phyloP scores from a whole-genome alignment of 768 basidiomycete genomes.

The Amanita rubescens region DNA sequence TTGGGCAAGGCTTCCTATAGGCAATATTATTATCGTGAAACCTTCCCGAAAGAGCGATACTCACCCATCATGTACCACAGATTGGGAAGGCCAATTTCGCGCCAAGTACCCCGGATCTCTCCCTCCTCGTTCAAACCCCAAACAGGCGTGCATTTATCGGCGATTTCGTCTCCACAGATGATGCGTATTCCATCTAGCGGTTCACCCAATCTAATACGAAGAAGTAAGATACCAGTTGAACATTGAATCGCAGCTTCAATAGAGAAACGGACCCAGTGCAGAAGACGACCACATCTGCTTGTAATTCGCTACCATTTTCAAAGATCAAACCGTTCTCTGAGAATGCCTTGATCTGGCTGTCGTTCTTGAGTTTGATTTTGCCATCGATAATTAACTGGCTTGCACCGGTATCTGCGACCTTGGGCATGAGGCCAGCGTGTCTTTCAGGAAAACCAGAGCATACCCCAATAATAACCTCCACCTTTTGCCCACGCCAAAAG shows the following conservation, averaged over 20 bases:
- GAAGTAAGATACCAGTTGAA: too few relatives aligned
- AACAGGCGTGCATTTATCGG: slow-evolving; percentile 39
- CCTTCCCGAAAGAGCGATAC: not conserved
- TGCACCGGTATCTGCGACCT: slow-evolving; percentile 44
- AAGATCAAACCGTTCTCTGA: slow-evolving; percentile 37
- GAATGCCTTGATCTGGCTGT: slow-evolving; percentile 40
- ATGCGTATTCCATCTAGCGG: slow-evolving; percentile 28
- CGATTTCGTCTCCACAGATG: slow-evolving; percentile 41
- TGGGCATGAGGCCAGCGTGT: not conserved
- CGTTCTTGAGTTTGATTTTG: slow-evolving; percentile 65
- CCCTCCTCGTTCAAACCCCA: slow-evolving; percentile 66
- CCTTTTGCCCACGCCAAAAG: slow-evolving; percentile 38
- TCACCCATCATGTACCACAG: slow-evolving; percentile 58
- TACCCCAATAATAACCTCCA: slow-evolving; percentile 67
- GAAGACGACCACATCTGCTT: slow-evolving; percentile 51
- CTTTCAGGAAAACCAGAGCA: slow-evolving; percentile 1
- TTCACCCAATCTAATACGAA: slow-evolving; percentile 35
- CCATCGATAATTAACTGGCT: slow-evolving; percentile 58
- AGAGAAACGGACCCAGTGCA: slow-evolving; percentile 42
- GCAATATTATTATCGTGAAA: not conserved
- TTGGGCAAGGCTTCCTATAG: slow-evolving; percentile 36
- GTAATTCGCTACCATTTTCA: slow-evolving; percentile 37
- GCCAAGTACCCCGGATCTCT: slow-evolving; percentile 44
- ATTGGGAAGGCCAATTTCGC: slow-evolving; percentile 43
- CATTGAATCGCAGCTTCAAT: too few relatives aligned